Evolutionary conservation across 2,329 filamentous ascomycete genomes (phyloP).

Genomic region (Dryadomyces quercus-mongolicae): DNA sequence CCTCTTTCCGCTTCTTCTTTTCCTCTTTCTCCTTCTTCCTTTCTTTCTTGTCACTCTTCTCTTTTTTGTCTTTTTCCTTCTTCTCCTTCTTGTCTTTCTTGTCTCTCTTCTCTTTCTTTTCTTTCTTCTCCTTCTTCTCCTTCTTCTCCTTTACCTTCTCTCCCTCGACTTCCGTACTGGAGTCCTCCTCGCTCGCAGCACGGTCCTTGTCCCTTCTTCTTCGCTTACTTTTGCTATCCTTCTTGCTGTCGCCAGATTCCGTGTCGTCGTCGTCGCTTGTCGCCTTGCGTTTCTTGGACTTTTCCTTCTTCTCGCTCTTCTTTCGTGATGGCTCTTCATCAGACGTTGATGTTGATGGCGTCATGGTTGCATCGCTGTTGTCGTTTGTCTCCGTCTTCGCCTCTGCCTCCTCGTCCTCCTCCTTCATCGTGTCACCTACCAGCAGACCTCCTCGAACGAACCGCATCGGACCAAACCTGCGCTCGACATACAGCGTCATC

Average conservation of each 20-base stretch:
- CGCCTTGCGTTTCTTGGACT: constrained; percentile 37
- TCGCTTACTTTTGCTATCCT: constrained; percentile 19
- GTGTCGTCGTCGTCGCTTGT: constrained; percentile 23
- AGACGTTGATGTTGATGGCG: constrained; percentile 7
- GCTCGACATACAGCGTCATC: constrained; percentile 60
- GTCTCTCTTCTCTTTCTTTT: constrained; percentile 21
- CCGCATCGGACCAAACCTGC: constrained; percentile 66
- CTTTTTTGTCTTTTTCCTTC: constrained; percentile 11
- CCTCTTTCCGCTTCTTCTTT: constrained; percentile 21
- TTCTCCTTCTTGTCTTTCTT: constrained; percentile 18
- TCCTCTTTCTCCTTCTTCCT: constrained; percentile 19
- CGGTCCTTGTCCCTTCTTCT: constrained; percentile 23
- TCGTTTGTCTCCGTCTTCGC: constrained; percentile 7
- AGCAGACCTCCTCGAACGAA: constrained; percentile 79
- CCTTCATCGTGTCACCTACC: constrained; percentile 43
- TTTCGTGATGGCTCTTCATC: constrained; percentile 5
- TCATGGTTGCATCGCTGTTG: constrained; percentile 10
- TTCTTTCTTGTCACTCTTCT: constrained; percentile 15
- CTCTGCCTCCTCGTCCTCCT: constrained; percentile 11
- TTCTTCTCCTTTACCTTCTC: constrained; percentile 31
- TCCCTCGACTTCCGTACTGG: constrained; percentile 14
- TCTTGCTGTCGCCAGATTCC: constrained; percentile 21
- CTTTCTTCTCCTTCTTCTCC: constrained; percentile 22
- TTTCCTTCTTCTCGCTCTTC: constrained; percentile 28
- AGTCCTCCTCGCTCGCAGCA: constrained; percentile 21